These are phyloP conservation scores for Grifola frondosa DNA, from an alignment of 1,284 basidiomycete species.

Conservation along the genomic window DNA sequence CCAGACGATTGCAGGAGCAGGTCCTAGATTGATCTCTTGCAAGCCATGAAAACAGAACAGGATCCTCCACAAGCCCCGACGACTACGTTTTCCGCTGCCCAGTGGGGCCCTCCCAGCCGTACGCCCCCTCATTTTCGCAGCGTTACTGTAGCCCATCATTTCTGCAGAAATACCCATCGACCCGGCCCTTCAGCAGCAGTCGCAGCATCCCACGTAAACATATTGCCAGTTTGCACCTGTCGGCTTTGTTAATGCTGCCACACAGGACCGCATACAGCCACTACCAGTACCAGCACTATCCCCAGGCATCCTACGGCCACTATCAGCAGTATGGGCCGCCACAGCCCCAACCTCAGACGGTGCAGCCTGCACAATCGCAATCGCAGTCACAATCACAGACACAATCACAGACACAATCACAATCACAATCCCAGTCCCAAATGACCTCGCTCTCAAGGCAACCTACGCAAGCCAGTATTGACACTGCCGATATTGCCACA, in stretches of 20 bases:
- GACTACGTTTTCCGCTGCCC: conserved; percentile 33
- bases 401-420: conserved; percentile 20
- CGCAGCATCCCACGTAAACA: conserved; percentile 39
- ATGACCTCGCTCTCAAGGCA: conserved; percentile 26
- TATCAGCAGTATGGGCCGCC: conserved; percentile 51
- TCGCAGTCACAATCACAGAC: conserved; percentile 27
- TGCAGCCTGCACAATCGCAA: conserved; percentile 33
- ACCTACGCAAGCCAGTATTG: conserved; percentile 35
- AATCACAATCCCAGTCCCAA: conserved; percentile 19
- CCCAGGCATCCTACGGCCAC: conserved; percentile 50
- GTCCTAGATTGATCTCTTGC: no score
- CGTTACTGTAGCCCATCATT: conserved; percentile 13
- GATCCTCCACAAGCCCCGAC: conserved; percentile 35
- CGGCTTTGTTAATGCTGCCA: conserved; percentile 10
- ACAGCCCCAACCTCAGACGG: conserved; percentile 36
- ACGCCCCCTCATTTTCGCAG: conserved; percentile 23
- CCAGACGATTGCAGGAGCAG: no score
- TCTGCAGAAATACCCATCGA: conserved; percentile 62
- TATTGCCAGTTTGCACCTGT: not conserved
- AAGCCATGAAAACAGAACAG: conserved; percentile 35
- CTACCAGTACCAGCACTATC: conserved; percentile 54
- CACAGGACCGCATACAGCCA: conserved; percentile 42
- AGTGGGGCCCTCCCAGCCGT: conserved; percentile 44
- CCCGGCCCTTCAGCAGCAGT: conserved; percentile 64
- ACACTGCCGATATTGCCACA: conserved; percentile 70